These are phyloP conservation scores for Monosporascus sp. DNA, from an alignment of 2,329 filamentous ascomycete species.

Conservation along the genomic window DNA sequence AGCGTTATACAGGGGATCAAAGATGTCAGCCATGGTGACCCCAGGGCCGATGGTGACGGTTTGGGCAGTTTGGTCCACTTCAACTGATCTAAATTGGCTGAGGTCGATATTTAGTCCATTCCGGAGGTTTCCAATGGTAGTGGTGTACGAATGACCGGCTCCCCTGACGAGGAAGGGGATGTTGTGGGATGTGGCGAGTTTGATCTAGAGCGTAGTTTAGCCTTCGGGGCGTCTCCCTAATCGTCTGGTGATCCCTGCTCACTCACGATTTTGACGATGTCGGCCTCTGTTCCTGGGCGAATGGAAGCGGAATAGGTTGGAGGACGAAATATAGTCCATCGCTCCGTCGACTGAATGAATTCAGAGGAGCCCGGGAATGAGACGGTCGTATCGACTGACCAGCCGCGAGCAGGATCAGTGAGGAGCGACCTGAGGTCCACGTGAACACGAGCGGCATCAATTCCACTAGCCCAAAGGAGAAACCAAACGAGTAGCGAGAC, in stretches of 20 bases:
- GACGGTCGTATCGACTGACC: neutral
- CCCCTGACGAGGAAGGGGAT: constrained; percentile 30
- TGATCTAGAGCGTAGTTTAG: constrained; percentile 4
- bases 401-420: neutral
- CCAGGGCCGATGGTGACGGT: constrained; percentile 12
- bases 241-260: neutral
- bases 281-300: neutral
- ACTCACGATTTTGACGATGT: neutral
- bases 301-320: neutral
- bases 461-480: too few species aligned
- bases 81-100: constrained; percentile 19
- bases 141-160: constrained; percentile 27
- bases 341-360: neutral
- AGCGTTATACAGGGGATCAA: constrained; percentile 6
- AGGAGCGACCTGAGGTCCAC: neutral
- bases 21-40: constrained; percentile 1
- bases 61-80: constrained; percentile 12
- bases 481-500: too few species aligned
- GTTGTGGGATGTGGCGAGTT: constrained; percentile 17
- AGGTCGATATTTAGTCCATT: constrained; percentile 28
- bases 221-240: too few species aligned
- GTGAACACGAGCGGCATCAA: too few species aligned
- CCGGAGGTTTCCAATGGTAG: constrained; percentile 17
- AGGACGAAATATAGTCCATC: neutral
- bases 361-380: neutral